A percentile compares a stretch with the other conserved stretches of the same genome.
These are phyloP conservation scores for Sclerotinia minor DNA, from an alignment of 2,329 filamentous ascomycete genomes.

Conservation along the genomic window DNA sequence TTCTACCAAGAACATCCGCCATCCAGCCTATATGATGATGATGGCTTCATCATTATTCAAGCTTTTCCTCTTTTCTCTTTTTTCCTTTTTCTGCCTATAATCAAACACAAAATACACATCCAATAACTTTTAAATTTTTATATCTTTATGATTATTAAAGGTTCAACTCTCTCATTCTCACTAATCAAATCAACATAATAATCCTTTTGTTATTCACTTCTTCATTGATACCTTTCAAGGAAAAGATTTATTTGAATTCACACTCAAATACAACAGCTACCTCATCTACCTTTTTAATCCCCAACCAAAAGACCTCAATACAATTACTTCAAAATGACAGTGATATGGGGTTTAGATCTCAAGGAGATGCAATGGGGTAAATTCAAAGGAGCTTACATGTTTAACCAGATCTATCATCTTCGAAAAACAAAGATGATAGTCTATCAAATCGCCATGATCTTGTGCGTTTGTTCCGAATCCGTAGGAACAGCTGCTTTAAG, in stretches of 20 bases:
- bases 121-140: neutral
- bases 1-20: neutral
- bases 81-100: neutral
- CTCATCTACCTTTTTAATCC: neutral
- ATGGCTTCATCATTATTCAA: neutral
- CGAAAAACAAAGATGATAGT: conserved; percentile 59
- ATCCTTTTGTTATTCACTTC: conserved; percentile 1
- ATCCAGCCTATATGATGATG: neutral
- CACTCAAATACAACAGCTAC: neutral
- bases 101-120: neutral
- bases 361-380: conserved; percentile 58
- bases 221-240: neutral
- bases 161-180: neutral
- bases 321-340: conserved; percentile 27
- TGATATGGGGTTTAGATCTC: conserved; percentile 60
- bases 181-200: neutral
- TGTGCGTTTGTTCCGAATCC: conserved; percentile 57
- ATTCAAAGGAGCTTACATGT: conserved; percentile 60
- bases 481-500: conserved; percentile 56
- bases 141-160: neutral
- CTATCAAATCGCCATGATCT: conserved; percentile 60
- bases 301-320: neutral
- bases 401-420: conserved; percentile 54
- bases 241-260: no score
- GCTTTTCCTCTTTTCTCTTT: neutral